Conservation (phyloP, 345 rosid genomes). For the Camelina hispida region DNA sequence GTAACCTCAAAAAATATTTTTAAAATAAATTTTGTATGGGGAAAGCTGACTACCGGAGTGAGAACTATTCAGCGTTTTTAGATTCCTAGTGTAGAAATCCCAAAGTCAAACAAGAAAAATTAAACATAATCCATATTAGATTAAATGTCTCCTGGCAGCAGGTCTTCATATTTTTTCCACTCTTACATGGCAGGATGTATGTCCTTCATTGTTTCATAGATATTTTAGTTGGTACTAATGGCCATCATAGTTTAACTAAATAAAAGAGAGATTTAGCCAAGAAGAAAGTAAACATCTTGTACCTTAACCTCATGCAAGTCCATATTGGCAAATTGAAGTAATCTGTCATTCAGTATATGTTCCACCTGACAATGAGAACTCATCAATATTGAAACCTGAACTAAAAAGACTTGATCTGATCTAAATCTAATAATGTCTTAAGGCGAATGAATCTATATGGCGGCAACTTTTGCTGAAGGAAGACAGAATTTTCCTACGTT, state of each 20-base stretch:
- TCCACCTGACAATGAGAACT: conserved; percentile 70
- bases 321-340: conserved; percentile 80
- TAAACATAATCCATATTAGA: neutral
- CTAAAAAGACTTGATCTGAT: neutral
- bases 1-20: neutral
- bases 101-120: conserved; percentile 6
- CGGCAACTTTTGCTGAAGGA: neutral
- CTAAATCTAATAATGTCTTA: neutral
- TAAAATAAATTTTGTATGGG: neutral
- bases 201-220: neutral
- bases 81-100: too few relatives aligned
- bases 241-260: neutral
- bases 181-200: conserved; percentile 12
- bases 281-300: conserved; percentile 41
- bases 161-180: conserved; percentile 6
- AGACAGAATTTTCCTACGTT: conserved; percentile 3
- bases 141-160: conserved; percentile 13
- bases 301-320: conserved; percentile 97
- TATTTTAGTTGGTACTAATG: neutral
- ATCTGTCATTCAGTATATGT: conserved; percentile 92
- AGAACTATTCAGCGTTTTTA: too few relatives aligned
- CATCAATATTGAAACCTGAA: conserved; percentile 16
- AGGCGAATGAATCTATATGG: conserved; percentile 12
- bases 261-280: conserved; percentile 12
- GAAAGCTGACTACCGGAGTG: neutral